Conservation (phyloP, 140 eudicot species). For the Bidens hawaiensis region DNA sequence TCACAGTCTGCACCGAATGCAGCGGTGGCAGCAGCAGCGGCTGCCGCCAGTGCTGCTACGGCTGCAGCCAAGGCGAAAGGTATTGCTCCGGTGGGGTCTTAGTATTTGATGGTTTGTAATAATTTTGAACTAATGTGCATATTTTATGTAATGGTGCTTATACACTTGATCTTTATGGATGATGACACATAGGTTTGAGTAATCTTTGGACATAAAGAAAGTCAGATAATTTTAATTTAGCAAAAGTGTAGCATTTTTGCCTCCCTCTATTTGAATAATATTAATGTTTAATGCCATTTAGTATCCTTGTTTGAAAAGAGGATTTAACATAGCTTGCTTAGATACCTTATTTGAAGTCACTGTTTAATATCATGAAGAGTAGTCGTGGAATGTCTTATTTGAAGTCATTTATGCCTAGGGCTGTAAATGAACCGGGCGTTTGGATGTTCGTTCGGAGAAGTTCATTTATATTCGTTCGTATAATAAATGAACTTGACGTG, state of each 20-base stretch:
- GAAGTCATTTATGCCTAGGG: too few species aligned
- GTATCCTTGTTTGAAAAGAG: background rate
- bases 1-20: conserved; percentile 52
- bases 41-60: conserved; percentile 62
- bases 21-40: conserved; percentile 54
- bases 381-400: too few species aligned
- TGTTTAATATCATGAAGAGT: too few species aligned
- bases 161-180: conserved; percentile 19
- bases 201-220: conserved; percentile 23
- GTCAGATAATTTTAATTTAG: conserved; percentile 13
- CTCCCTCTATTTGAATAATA: background rate
- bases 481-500: too few species aligned
- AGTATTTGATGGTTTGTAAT: conserved; percentile 27
- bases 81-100: conserved; percentile 78
- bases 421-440: too few species aligned
- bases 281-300: background rate
- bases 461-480: too few species aligned
- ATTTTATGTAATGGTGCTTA: conserved; percentile 7
- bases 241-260: conserved; percentile 16
- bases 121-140: conserved; percentile 26
- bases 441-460: too few species aligned
- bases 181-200: conserved; percentile 14
- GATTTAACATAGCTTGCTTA: background rate
- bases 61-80: conserved; percentile 76
- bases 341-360: background rate